Percentiles rank a stretch among this genome's conserved stretches.
These are phyloP conservation scores for Epichloe coenophiala DNA, from an alignment of 2,329 filamentous ascomycete genomes.

Conservation along the genomic window DNA sequence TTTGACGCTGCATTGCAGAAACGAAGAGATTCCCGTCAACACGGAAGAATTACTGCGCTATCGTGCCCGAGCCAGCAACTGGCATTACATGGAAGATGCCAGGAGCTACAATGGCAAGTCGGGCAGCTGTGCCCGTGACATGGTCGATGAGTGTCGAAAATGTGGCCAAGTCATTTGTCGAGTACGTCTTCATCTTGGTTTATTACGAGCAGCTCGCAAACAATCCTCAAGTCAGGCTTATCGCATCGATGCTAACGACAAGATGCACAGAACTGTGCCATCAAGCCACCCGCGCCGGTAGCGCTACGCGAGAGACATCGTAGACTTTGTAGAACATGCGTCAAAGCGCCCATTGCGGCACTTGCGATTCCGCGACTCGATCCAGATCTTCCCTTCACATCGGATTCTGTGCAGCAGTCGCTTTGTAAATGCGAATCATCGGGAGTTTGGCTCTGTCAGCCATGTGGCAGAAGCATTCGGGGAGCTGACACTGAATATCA, in stretches of 20 bases:
- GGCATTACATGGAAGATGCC: conserved; percentile 45
- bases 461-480: conserved; percentile 62
- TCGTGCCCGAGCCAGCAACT: conserved; percentile 41
- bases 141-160: conserved; percentile 71
- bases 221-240: background rate
- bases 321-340: conserved; percentile 65
- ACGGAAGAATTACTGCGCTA: conserved; percentile 43
- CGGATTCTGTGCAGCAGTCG: conserved; percentile 41
- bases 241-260: conserved; percentile 3
- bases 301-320: conserved; percentile 64
- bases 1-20: conserved; percentile 67
- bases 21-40: conserved; percentile 47
- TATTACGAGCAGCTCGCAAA: background rate
- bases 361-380: conserved; percentile 33
- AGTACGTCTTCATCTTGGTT: conserved; percentile 34
- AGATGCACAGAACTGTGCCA: conserved; percentile 63
- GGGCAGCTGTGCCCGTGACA: conserved; percentile 69
- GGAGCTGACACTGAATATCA: conserved; percentile 45
- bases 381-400: conserved; percentile 32
- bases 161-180: conserved; percentile 71
- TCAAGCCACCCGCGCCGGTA: conserved; percentile 60
- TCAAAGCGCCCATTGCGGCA: conserved; percentile 51
- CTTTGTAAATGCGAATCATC: conserved; percentile 39
- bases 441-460: conserved; percentile 72
- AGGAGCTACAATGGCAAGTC: conserved; percentile 50